These are phyloP conservation scores for Boletus rufocinnamomeus DNA, from an alignment of 768 basidiomycete species.

Conservation along the genomic window DNA sequence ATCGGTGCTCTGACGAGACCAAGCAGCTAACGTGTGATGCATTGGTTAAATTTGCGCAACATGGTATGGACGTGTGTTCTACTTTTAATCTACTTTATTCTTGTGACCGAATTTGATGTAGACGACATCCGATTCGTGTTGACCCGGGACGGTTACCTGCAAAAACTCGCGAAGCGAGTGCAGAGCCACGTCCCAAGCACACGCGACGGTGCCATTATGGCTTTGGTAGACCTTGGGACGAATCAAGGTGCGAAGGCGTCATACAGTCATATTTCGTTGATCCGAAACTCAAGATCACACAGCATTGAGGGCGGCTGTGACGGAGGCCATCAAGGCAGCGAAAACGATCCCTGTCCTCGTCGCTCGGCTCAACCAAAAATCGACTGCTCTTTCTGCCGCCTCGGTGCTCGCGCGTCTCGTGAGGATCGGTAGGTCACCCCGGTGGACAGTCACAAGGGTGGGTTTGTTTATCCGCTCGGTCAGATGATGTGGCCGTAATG, in stretches of 20 bases:
- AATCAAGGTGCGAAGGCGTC: conserved; percentile 5
- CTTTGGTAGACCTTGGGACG: conserved; percentile 19
- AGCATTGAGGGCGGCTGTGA: conserved; percentile 6
- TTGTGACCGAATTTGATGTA: conserved; percentile 3
- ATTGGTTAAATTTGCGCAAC: conserved; percentile 17
- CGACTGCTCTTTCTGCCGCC: conserved; percentile 24
- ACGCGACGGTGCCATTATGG: conserved; percentile 22
- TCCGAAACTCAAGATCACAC: background rate
- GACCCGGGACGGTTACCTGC: conserved; percentile 6
- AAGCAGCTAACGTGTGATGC: conserved; percentile 16
- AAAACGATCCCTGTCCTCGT: conserved; percentile 22
- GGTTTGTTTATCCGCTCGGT: background rate
- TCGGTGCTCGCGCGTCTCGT: conserved; percentile 18
- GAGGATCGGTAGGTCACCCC: conserved; percentile 21
- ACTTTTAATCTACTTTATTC: background rate
- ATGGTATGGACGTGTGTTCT: conserved; percentile 15
- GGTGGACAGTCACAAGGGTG: background rate
- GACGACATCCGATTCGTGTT: conserved; percentile 15
- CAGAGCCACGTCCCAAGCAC: conserved; percentile 10
- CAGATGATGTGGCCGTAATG: conserved; percentile 22
- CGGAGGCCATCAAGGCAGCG: conserved; percentile 14
- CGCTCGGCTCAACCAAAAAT: conserved; percentile 16
- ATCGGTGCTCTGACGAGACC: conserved; percentile 22
- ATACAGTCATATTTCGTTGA: background rate
- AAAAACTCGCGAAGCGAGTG: conserved; percentile 18